Percentiles rank a stretch among this genome's conserved stretches.
Conservation (phyloP, 1,284 basidiomycete species). For the Malassezia slooffiae region DNA sequence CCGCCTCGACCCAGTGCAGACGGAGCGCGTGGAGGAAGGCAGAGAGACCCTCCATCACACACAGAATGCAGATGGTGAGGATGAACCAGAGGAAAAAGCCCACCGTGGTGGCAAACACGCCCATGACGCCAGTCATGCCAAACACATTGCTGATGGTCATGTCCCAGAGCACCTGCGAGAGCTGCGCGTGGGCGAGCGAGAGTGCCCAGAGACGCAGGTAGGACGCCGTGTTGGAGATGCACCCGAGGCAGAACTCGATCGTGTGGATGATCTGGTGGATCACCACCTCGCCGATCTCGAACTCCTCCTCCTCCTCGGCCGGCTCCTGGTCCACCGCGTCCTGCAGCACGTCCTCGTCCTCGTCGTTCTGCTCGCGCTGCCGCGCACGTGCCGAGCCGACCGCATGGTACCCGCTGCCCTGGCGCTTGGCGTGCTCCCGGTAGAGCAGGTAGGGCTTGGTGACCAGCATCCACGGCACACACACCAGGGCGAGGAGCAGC, state of each 20-base stretch:
- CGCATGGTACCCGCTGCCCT: constrained; percentile 67
- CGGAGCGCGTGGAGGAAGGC: constrained; percentile 84
- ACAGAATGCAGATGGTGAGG: constrained; percentile 58
- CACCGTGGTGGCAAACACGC: constrained; percentile 55
- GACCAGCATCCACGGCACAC: constrained; percentile 90
- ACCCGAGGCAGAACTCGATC: constrained; percentile 84
- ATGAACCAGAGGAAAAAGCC: constrained; percentile 70
- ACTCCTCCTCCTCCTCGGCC: constrained; percentile 51
- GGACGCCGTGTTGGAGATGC: constrained; percentile 97
- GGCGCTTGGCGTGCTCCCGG: constrained; percentile 77
- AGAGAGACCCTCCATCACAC: constrained; percentile 76
- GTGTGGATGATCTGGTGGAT: constrained; percentile 79
- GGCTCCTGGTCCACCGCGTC: constrained; percentile 54
- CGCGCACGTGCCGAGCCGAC: constrained; percentile 47
- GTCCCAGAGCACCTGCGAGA: constrained; percentile 67
- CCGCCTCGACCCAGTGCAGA: constrained; percentile 94
- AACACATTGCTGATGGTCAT: constrained; percentile 46
- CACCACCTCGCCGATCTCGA: constrained; percentile 83
- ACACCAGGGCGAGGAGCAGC: constrained; percentile 68
- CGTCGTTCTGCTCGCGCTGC: constrained; percentile 28
- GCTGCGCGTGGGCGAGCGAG: constrained; percentile 91
- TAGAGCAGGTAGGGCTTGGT: constrained; percentile 86
- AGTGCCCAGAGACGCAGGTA: constrained; percentile 98
- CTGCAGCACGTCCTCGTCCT: constrained; percentile 35
- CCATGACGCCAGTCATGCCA: constrained; percentile 49